phyloP scores from a whole-genome alignment of 1,284 basidiomycete species.

The Amylostereum chailletii region DNA sequence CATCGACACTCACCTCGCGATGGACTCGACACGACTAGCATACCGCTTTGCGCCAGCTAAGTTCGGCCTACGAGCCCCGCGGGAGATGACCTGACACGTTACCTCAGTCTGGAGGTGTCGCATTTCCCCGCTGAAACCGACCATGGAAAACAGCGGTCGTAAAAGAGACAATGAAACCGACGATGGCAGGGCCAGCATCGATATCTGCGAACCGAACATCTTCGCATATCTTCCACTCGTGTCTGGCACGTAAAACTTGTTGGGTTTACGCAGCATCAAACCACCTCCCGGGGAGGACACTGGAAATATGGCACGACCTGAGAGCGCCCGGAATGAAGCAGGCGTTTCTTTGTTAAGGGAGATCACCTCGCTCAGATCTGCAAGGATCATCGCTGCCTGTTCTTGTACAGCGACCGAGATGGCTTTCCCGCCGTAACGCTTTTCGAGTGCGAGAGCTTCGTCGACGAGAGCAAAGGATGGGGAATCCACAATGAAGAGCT shows the following conservation, averaged over 20 bases:
- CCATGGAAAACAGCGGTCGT: conserved; percentile 6
- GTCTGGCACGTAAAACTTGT: conserved; percentile 9
- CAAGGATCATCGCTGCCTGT: conserved; percentile 7
- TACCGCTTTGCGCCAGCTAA: conserved; percentile 3
- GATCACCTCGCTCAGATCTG: conserved; percentile 6
- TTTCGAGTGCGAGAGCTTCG: conserved; percentile 7
- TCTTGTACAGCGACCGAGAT: neutral
- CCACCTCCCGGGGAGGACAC: neutral
- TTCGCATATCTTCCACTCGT: conserved; percentile 6
- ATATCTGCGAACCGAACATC: conserved; percentile 3
- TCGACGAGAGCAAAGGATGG: conserved; percentile 9
- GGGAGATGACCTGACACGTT: conserved; percentile 1
- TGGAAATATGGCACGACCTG: conserved; percentile 1
- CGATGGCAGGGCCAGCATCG: conserved; percentile 3
- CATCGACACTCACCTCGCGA: conserved; percentile 5
- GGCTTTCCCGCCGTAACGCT: neutral
- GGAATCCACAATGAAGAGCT: conserved; percentile 10
- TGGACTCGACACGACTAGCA: conserved; percentile 5
- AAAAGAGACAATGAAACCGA: conserved; percentile 1
- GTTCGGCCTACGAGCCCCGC: conserved; percentile 2
- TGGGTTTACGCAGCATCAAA: neutral
- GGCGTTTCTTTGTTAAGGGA: neutral
- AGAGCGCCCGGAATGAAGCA: conserved; percentile 2
- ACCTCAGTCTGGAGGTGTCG: conserved; percentile 5
- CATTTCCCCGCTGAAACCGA: conserved; percentile 2